Percentiles rank a stretch among this genome's conserved stretches.
Conservation (phyloP, 2,329 filamentous ascomycete genomes). For the Penicillium freii region DNA sequence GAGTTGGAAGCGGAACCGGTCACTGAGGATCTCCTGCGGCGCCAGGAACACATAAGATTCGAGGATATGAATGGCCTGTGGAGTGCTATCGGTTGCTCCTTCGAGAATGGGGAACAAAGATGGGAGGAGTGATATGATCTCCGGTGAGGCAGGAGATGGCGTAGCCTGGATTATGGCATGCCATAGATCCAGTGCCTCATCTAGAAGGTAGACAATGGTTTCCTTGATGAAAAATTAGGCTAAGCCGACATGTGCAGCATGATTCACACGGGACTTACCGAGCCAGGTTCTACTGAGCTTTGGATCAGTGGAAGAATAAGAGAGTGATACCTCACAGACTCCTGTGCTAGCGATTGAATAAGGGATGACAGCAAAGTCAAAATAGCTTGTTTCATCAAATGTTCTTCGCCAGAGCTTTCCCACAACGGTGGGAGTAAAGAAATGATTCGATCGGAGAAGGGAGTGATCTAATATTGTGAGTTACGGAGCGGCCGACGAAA, state of each 20-base stretch:
- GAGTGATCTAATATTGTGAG: constrained; percentile 50
- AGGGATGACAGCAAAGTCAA: constrained; percentile 80
- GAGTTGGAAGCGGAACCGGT: constrained; percentile 39
- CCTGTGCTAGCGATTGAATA: constrained; percentile 77
- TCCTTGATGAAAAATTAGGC: constrained; percentile 38
- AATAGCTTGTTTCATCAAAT: constrained; percentile 91
- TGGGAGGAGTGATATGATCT: constrained; percentile 63
- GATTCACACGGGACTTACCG: constrained; percentile 48
- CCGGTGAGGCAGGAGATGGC: constrained; percentile 56
- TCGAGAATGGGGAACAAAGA: constrained; percentile 65
- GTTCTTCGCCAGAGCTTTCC: constrained; percentile 80
- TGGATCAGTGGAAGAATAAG: constrained; percentile 79
- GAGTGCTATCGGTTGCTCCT: constrained; percentile 62
- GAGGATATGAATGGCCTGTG: constrained; percentile 61
- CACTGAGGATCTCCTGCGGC: constrained; percentile 44
- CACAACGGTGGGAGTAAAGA: constrained; percentile 76
- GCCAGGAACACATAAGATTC: constrained; percentile 71
- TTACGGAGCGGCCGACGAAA: neutral
- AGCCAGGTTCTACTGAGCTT: constrained; percentile 73
- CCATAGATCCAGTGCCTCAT: constrained; percentile 92
- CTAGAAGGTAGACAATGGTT: constrained; percentile 76
- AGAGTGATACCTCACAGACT: constrained; percentile 73
- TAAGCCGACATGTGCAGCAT: neutral
- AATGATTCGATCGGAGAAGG: constrained; percentile 77
- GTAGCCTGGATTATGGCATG: constrained; percentile 68